Conservation (phyloP, 179 eudicot genomes). For the Corrigiola litoralis region DNA sequence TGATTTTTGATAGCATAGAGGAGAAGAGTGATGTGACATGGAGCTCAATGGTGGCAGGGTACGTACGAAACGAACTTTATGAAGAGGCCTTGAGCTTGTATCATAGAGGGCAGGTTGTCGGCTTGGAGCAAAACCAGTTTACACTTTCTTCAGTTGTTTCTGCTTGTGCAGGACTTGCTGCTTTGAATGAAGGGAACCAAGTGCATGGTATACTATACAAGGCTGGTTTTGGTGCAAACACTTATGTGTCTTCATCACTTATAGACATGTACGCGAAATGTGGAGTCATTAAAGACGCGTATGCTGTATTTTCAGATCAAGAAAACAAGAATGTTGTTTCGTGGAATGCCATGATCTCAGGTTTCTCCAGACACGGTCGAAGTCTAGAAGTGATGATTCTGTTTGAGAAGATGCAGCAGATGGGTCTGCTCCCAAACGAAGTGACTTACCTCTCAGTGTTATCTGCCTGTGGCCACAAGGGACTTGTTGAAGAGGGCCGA, state of each 20-base stretch:
- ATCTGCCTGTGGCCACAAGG: constrained; percentile 70
- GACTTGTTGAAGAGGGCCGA: constrained; percentile 57
- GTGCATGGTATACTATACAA: constrained; percentile 47
- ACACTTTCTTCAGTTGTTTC: constrained; percentile 52
- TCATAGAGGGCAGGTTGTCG: constrained; percentile 30
- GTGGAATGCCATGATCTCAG: constrained; percentile 78
- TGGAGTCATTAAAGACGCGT: constrained; percentile 57
- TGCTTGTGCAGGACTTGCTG: constrained; percentile 72
- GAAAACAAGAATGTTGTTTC: constrained; percentile 46
- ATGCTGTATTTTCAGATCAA: constrained; percentile 40
- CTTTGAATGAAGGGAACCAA: constrained; percentile 62
- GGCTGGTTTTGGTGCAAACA: constrained; percentile 40
- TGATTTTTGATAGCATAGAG: constrained; percentile 51
- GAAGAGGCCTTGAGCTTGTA: constrained; percentile 61
- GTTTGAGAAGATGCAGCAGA: constrained; percentile 81
- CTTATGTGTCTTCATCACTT: constrained; percentile 53
- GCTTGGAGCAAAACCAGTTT: constrained; percentile 41
- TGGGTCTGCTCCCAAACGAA: constrained; percentile 56
- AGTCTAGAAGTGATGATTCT: constrained; percentile 60
- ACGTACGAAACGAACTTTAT: constrained; percentile 56
- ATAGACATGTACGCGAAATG: constrained; percentile 72
- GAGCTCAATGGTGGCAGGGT: constrained; percentile 77
- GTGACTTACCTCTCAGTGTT: constrained; percentile 60
- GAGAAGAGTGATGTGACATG: constrained; percentile 63
- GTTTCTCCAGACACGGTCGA: constrained; percentile 69